Evolutionary conservation across 2,329 filamentous ascomycete species (phyloP), one percentile per base, ranked within the genome.

Genomic region (Lasiodiplodia citricola): DNA sequence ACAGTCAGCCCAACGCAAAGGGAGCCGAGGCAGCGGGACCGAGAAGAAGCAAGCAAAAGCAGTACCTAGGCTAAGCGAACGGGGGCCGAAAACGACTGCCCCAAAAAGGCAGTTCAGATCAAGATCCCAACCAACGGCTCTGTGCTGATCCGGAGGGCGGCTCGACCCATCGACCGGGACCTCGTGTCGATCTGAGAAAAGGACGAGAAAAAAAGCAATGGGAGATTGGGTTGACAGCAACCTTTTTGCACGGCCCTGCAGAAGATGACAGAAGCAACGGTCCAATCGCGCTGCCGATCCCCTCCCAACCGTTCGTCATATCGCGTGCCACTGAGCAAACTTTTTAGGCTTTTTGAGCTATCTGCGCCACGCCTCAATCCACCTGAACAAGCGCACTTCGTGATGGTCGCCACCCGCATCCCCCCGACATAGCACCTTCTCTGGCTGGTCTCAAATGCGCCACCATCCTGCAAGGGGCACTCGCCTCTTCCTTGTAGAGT

Each of bases 71-170:
- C 23, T 11, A 56, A 35, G 16, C 7, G 28, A 18, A 10, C n/a
- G 51, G 47, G 60, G 60, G 60, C 47, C 60, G 21, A 64, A 52
- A 38, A n/a, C 25, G 23, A 21, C 54, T 38, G 16, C 25, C 60
- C 47, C 44, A 38, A 54, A 64, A 25, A 64, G 60, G 60, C 47
- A 64, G 60, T 54, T 23, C 2, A 52, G 60, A 64, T 64, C 60
- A 38, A 51, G 60, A 64, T 64, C 47, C 41, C 25, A 62, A 18
- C 18, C 38, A 25, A 31, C 25, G 13, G 11, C 57, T 21, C 28
- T 16, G n/a, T 35, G 44, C 47, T 52, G 60, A 64, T 64, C 60
- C 47, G 60, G 60, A 64, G 28, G 11, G 60, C 60, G 60, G 60
- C 60, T 64, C 60, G 60, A 64, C 44, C 60, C 60, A 50, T 51